Base-by-base conservation (phyloP, 805 yeast species). In the Saccharomycopsis schoenii region DNA sequence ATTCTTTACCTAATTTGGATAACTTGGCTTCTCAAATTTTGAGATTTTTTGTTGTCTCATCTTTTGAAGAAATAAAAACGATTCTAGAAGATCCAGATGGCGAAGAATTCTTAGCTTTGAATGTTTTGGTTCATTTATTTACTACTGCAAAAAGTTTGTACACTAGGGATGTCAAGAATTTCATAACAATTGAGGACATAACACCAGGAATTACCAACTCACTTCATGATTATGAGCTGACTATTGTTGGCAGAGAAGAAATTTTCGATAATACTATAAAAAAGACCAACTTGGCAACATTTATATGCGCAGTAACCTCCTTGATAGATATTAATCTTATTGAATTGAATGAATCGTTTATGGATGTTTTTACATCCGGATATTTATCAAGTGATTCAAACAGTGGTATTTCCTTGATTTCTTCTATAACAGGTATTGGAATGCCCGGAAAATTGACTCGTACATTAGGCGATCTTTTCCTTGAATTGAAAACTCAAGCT, bases 401-500 rank as follows among this genome's bases (percentile, higher is more conserved):
- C 19, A 61, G 58, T 36, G 55, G 59, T n/a, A 61, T 51, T 59
- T 19, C 43, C 17, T 47, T 56, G 39, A 42, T 60, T 5, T 65
- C 70, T n/a, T 72, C 73, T 37, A 78, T 78, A 9, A 79, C 74
- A 55, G 62, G 60, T 9, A 76, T 75, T 14, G 80, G 61, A 15
- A 60, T 63, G 24, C 63, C 69, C 29, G 77, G 90, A 4, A 82
- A 85, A 66, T 75, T 94, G 51, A 74, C 90, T 62, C 91, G 91
- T 70, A 82, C 88, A 10, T 97, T 89, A 67, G 91, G 94, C 0
- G 83, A 82, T 12, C 73, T 94, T 58, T 90, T 80, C 66, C 76
- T 94, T 47, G 97, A 94, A 66, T 78, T 94, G 70, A 94, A 94
- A 71, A 94, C 99, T 0, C 99, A 94, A 72, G 97, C 97, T 0